Evolutionary conservation across 495 filamentous ascomycete species (phyloP), one percentile per base, ranked within the genome.

Genomic region (Symbiotaphrina buchneri): DNA sequence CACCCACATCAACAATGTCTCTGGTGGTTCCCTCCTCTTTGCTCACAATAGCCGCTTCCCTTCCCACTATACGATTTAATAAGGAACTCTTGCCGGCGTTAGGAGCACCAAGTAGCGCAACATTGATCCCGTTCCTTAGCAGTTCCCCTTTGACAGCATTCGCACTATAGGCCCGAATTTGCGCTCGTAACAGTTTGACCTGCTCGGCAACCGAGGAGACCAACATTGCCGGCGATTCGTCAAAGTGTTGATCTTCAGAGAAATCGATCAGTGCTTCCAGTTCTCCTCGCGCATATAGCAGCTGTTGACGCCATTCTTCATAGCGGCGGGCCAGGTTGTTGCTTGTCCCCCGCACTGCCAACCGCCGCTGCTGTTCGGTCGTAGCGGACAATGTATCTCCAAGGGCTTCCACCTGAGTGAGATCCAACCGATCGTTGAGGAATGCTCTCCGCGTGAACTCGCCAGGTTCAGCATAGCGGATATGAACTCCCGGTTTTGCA

Each of bases 241-340:
- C 85, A 39, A 97, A 94, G 55, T 92, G 74, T 51, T 95, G 85
- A 43, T 95, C 90, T 50, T 97, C 87, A 1, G 76, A 73, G 48
- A 97, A 97, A 46, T 97, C 87, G 43, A 97, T 95, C 35, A 95
- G 52, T 1, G 87, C 87, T 47, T 97, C 87, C 30, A 95, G 59
- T 51, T 94, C 84, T 4, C 80, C 90, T 5, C 85, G 66, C 16
- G 83, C 84, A 39, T 74, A 59, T 5, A 95, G 54, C 5, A 97
- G 52, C 19, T 68, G 56, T 34, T 67, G 55, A 8, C 87, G 66
- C 90, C 87, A 97, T 18, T 35, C 36, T 39, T 95, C 85, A 51
- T 95, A 97, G 3, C 66, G 71, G 33, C 68, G 60, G n/a, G 76
- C 65, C 3, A 93, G 51, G 1, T 56, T 55, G 26, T 70, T 69